Percentiles rank a stretch among this genome's conserved stretches.
These are phyloP conservation scores for Fusarium sp. DNA, from an alignment of 2,329 filamentous ascomycete genomes.

Conservation along the genomic window DNA sequence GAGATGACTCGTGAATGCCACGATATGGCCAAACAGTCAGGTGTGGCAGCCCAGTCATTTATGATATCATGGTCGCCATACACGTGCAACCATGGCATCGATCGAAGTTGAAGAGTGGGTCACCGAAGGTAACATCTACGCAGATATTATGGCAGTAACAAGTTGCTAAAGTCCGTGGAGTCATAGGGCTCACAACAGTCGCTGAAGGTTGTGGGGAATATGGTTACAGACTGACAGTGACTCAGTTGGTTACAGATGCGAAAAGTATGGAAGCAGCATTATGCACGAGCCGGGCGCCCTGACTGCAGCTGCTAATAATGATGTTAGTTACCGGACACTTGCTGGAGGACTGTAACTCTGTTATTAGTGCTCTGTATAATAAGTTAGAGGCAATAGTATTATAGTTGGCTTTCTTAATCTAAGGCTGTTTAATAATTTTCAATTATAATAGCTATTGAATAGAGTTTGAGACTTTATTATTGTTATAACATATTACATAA, in stretches of 20 bases:
- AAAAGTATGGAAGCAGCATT: not conserved
- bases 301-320: conserved; percentile 5
- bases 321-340: conserved; percentile 9
- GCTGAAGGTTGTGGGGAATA: rapidly evolving
- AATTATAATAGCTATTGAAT: too few relatives aligned
- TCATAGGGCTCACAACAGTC: too few relatives aligned
- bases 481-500: too few relatives aligned
- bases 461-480: too few relatives aligned
- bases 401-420: too few relatives aligned
- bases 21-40: not conserved
- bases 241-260: not conserved
- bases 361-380: not conserved
- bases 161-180: too few relatives aligned
- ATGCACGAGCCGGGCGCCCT: conserved; percentile 1
- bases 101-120: too few relatives aligned
- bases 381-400: too few relatives aligned
- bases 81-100: too few relatives aligned
- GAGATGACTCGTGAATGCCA: not conserved
- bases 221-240: conserved; percentile 2
- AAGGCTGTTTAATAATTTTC: too few relatives aligned
- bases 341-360: not conserved
- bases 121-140: conserved; percentile 5
- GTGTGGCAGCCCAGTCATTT: too few relatives aligned
- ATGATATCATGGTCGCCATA: too few relatives aligned
- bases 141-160: not conserved